Conservation (phyloP, 2,329 filamentous ascomycete genomes). For the Elsinoe ampelina region DNA sequence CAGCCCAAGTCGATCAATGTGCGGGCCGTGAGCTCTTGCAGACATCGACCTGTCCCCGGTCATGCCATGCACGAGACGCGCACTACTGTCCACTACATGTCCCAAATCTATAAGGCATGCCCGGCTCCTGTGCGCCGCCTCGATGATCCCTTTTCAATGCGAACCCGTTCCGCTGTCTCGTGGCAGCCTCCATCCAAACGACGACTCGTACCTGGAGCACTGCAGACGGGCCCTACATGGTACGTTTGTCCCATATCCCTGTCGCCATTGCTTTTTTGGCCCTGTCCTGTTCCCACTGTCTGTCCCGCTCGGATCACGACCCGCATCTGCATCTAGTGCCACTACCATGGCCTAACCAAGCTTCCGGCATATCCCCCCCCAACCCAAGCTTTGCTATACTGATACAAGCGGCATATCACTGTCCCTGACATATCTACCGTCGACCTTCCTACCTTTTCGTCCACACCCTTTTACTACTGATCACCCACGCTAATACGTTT, state of each 20-base stretch:
- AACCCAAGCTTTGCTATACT: conserved; percentile 4
- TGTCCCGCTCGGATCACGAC: background rate
- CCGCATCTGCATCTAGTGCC: conserved; percentile 2
- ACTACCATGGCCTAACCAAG: conserved; percentile 1
- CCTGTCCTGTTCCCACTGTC: background rate
- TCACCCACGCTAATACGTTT: background rate
- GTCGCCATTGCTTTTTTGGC: background rate
- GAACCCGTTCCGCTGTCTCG: conserved; percentile 9
- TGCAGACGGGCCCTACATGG: conserved; percentile 7
- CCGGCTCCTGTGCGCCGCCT: conserved; percentile 9
- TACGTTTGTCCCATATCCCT: conserved; percentile 1
- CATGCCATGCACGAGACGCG: background rate
- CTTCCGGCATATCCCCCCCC: conserved; percentile 4
- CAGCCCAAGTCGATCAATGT: background rate
- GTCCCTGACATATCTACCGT: background rate
- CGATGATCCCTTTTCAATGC: conserved; percentile 3
- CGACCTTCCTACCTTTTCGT: background rate
- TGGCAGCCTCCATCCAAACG: conserved; percentile 3
- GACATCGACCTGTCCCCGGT: background rate
- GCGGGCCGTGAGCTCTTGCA: background rate
- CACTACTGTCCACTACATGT: background rate
- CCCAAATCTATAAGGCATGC: conserved; percentile 2
- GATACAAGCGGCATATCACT: conserved; percentile 2
- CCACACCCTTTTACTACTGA: background rate
- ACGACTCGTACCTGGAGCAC: background rate